Conservation (phyloP, 2,329 filamentous ascomycete species). For the Fusarium irregulare region DNA sequence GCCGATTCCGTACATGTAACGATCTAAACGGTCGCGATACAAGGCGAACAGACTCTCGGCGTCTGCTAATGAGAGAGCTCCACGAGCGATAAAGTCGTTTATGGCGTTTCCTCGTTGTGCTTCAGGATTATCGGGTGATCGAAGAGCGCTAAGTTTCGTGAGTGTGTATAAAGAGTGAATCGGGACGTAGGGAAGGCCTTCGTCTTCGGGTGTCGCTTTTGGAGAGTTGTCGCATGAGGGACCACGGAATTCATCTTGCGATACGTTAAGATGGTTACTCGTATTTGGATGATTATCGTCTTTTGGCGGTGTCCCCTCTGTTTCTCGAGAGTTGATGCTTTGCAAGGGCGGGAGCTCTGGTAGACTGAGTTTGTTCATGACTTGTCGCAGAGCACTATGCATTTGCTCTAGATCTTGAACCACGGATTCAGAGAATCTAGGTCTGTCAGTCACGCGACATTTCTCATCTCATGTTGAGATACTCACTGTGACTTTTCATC, state of each 20-base stretch:
- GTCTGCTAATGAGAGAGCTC: constrained; percentile 58
- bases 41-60: constrained; percentile 63
- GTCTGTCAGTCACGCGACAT: not conserved
- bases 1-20: constrained; percentile 65
- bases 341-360: constrained; percentile 42
- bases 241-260: constrained; percentile 39
- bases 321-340: constrained; percentile 34
- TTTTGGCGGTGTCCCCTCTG: constrained; percentile 41
- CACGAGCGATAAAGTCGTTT: constrained; percentile 53
- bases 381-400: constrained; percentile 41
- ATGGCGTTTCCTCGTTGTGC: constrained; percentile 38
- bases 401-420: constrained; percentile 44
- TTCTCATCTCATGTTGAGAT: accelerated
- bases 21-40: constrained; percentile 63
- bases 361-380: constrained; percentile 42
- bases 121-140: constrained; percentile 49
- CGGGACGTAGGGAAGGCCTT: constrained; percentile 52
- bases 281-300: constrained; percentile 31
- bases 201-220: constrained; percentile 49
- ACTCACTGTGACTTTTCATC: constrained; percentile 55
- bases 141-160: constrained; percentile 52
- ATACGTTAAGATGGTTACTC: constrained; percentile 11
- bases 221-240: constrained; percentile 48
- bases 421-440: constrained; percentile 33
- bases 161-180: constrained; percentile 55